Evolutionary conservation across 2,329 filamentous ascomycete genomes (phyloP), one percentile per base, ranked within the genome.

Genomic region (Apiospora koreana): DNA sequence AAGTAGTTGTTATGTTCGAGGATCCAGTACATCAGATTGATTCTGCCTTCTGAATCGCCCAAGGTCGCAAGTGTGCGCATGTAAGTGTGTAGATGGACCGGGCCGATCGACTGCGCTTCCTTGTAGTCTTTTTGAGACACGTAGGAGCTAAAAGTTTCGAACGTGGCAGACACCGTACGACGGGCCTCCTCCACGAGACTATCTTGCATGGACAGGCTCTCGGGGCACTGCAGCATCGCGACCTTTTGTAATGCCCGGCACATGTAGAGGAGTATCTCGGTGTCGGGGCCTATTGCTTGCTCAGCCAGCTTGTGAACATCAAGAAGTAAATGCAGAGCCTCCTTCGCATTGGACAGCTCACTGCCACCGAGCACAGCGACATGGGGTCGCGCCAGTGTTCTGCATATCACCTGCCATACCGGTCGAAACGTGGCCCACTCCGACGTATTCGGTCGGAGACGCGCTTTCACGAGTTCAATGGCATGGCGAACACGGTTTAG

Each of bases 1-100:
- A 83, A 74, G 65, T 80, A 75, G 38, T 75, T 72, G 70, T 84
- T 77, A 68, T 89, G 80, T 31, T 79, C 74, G 0, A 87, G 79
- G 73, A 92, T 86, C 90, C 91, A 94, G 41, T 81, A 78, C 18
- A 91, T 79, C 6, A 91, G 79, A 4, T 81, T 81, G 6, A 86
- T 83, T 77, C 94, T 88, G 67, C 86, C 88, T 2, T 86, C 80
- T 66, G 84, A 83, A 73, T 93, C 89, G 45, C 86, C 86, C n/a
- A 89, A 79, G 68, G 87, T 85, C 0, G 88, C 91, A 28, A 94
- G 81, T 1, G 88, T 85, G 65, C 90, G 85, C 77, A 94, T 85
- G 76, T 93, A 92, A 2, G 83, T 81, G 74, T 92, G 88, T 1
- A 89, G 76, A 46, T 85, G 79, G 25, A 80, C 79, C 8, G 86